phyloP scores from a whole-genome alignment of 108 stramenopile species.

The Aurantiochytrium sp. region DNA sequence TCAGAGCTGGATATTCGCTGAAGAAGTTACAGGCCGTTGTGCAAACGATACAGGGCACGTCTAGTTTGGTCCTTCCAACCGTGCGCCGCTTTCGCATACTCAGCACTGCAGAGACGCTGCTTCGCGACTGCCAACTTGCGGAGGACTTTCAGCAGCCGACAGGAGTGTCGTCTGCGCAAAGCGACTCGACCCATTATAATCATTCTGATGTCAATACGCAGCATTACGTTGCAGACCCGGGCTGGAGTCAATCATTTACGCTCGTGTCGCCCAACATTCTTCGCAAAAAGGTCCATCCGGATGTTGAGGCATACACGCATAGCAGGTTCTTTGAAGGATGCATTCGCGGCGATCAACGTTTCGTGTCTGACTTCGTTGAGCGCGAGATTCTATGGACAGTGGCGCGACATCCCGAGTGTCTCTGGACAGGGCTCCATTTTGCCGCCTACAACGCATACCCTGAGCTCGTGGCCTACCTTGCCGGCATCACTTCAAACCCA shows the following conservation, averaged over 20 bases:
- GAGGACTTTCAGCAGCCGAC: no score
- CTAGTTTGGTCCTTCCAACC: not conserved
- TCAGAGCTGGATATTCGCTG: not conserved
- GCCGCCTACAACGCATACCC: not conserved
- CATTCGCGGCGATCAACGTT: not conserved
- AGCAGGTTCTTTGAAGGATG: not conserved
- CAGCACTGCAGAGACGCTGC: not conserved
- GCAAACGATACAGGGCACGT: not conserved
- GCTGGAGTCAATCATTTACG: no score
- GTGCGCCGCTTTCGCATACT: not conserved
- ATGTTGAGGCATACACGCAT: not conserved
- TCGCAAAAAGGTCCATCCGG: not conserved
- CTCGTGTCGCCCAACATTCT: no score
- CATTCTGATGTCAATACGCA: not conserved
- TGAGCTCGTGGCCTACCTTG: not conserved
- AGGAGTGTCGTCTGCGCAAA: no score
- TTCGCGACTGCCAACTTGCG: not conserved
- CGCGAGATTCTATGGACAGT: not conserved
- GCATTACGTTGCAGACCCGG: no score
- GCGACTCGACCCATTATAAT: no score
- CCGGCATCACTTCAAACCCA: not conserved
- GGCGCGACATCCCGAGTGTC: not conserved
- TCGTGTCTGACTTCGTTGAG: not conserved
- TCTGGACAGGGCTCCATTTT: not conserved
- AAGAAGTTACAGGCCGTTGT: not conserved